phyloP scores from a whole-genome alignment of 1,284 basidiomycete species.

The Ceratobasidium sp. region DNA sequence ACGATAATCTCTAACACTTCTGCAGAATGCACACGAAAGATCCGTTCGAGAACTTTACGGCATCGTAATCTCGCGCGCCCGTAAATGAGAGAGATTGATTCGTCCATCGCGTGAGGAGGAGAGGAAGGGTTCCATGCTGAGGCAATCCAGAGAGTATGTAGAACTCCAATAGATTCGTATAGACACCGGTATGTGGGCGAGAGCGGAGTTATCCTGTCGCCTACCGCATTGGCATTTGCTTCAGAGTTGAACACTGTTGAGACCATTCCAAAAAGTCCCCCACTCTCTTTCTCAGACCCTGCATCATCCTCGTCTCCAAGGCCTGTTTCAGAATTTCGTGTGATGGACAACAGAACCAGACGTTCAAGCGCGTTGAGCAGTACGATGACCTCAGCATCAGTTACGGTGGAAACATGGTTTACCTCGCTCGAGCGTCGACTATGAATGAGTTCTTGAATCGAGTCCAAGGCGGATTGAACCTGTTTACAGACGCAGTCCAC shows the following conservation, averaged over 20 bases:
- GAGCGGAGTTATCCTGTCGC: conserved; percentile 57
- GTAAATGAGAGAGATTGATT: conserved; percentile 72
- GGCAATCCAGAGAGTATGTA: conserved; percentile 74
- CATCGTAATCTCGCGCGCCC: conserved; percentile 72
- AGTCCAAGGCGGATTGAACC: conserved; percentile 67
- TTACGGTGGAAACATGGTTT: conserved; percentile 62
- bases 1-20: conserved; percentile 86
- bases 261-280: conserved; percentile 80
- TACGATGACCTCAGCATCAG: conserved; percentile 87
- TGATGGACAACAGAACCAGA: conserved; percentile 73
- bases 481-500: conserved; percentile 85
- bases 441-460: conserved; percentile 62
- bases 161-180: conserved; percentile 73
- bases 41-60: conserved; percentile 82
- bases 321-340: conserved; percentile 55
- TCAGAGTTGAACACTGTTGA: conserved; percentile 83
- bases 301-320: conserved; percentile 60
- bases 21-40: conserved; percentile 81
- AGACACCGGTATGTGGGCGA: conserved; percentile 76
- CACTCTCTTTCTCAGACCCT: conserved; percentile 72
- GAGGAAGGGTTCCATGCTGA: conserved; percentile 62
- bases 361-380: conserved; percentile 85
- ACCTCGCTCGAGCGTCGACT: conserved; percentile 52
- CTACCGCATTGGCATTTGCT: conserved; percentile 50
- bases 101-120: conserved; percentile 65